phyloP scores from a whole-genome alignment of 23 red algal genomes.

The Gracilaria vermiculophylla region DNA sequence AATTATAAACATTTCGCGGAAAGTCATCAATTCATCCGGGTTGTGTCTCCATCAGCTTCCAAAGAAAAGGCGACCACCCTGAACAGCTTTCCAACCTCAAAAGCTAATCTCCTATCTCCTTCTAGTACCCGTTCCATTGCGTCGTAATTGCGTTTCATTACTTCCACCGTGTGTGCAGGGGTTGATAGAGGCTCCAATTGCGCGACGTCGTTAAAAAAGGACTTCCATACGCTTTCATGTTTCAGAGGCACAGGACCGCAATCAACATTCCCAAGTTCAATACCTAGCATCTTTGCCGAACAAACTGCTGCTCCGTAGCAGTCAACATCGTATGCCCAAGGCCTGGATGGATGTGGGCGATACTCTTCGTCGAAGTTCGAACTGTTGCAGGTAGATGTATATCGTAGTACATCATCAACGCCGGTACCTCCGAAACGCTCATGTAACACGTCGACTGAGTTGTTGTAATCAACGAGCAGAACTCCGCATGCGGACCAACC shows the following conservation, averaged over 20 bases:
- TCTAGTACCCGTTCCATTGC: not conserved
- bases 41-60: constrained; percentile 1
- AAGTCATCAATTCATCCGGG: not conserved
- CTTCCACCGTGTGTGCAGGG: not conserved
- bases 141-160: constrained; percentile 8
- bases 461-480: constrained; percentile 55
- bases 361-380: constrained; percentile 6
- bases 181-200: not conserved
- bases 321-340: constrained; percentile 60
- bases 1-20: not conserved
- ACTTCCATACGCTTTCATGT: constrained; percentile 24
- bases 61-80: not conserved
- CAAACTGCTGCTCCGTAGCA: constrained; percentile 44
- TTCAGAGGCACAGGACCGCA: not conserved
- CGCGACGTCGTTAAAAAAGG: constrained; percentile 15
- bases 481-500: constrained; percentile 47
- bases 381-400: not conserved
- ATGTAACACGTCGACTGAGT: constrained; percentile 33
- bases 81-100: constrained; percentile 1
- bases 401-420: not conserved
- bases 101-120: not conserved
- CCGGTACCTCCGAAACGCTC: not conserved
- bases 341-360: not conserved
- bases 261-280: not conserved
- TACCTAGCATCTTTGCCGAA: constrained; percentile 40